Percentiles rank a stretch among this genome's conserved stretches.
These are phyloP conservation scores for Lecanicillium sp. DNA, from an alignment of 2,329 filamentous ascomycete genomes.

Conservation along the genomic window DNA sequence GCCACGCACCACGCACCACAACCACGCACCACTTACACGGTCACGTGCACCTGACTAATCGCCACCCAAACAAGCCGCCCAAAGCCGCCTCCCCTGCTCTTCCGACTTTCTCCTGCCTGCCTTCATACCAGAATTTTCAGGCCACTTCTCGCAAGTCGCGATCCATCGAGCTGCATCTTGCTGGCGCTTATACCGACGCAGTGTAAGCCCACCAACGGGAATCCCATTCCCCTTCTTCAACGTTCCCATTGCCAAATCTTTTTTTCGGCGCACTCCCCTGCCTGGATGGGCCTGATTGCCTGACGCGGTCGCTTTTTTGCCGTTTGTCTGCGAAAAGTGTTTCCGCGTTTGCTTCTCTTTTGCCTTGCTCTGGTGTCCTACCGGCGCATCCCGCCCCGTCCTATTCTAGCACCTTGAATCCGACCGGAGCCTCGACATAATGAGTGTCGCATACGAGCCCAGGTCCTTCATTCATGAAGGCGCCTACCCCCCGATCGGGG, in stretches of 20 bases:
- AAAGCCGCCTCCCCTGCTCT: constrained; percentile 6
- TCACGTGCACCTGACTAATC: constrained; percentile 9
- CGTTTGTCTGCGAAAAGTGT: neutral
- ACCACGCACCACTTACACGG: no score
- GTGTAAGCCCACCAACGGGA: no score
- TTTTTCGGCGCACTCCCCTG: no score
- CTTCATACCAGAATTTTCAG: constrained; percentile 29
- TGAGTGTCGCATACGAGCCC: constrained; percentile 46
- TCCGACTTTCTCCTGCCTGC: constrained; percentile 6
- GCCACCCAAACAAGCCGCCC: neutral
- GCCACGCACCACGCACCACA: neutral
- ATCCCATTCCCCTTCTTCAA: no score
- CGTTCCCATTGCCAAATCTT: no score
- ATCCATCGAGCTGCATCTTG: constrained; percentile 6
- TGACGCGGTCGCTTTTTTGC: no score
- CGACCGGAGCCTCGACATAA: constrained; percentile 18
- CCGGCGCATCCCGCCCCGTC: neutral
- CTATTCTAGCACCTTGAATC: neutral
- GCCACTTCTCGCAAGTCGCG: constrained; percentile 14
- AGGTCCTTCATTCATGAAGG: constrained; percentile 41
- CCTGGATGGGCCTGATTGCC: no score
- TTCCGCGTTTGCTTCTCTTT: neutral
- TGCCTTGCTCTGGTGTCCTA: neutral
- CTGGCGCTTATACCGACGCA: constrained; percentile 8
- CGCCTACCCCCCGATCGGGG: constrained; percentile 38